Percentiles rank a stretch among this genome's conserved stretches.
These are phyloP conservation scores for Adansonia madagascariensis DNA, from an alignment of 441 rosid genomes.

Conservation along the genomic window DNA sequence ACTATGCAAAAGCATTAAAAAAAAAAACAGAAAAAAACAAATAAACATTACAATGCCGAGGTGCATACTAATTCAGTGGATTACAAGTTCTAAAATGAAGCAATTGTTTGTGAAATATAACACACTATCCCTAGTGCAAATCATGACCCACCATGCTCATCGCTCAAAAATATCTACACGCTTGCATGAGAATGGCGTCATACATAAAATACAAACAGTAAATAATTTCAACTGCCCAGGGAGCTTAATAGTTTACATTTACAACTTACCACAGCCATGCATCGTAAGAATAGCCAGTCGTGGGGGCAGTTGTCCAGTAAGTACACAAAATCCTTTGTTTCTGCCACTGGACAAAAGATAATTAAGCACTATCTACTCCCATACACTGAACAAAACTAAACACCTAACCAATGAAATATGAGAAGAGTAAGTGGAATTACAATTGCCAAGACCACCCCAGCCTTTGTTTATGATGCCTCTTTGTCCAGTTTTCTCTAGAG, in stretches of 20 bases:
- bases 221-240: not conserved
- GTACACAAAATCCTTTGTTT: conserved; percentile 42
- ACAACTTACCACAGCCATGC: conserved; percentile 52
- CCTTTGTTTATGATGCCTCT: conserved; percentile 64
- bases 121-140: not conserved
- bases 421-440: conserved; percentile 34
- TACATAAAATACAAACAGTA: not conserved
- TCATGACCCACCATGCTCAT: not conserved
- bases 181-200: not conserved
- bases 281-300: conserved; percentile 55
- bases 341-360: conserved; percentile 42
- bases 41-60: not conserved
- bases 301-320: conserved; percentile 61
- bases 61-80: not conserved
- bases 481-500: conserved; percentile 48
- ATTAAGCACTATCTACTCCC: not conserved
- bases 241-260: not conserved
- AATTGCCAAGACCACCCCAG: conserved; percentile 64
- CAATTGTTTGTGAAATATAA: not conserved
- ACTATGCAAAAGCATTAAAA: not conserved
- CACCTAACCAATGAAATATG: not conserved
- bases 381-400: not conserved
- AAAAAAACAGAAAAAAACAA: not conserved
- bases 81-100: not conserved
- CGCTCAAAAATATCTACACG: not conserved